Conservation (phyloP, 345 rosid species). For the Conringia planisiliqua region DNA sequence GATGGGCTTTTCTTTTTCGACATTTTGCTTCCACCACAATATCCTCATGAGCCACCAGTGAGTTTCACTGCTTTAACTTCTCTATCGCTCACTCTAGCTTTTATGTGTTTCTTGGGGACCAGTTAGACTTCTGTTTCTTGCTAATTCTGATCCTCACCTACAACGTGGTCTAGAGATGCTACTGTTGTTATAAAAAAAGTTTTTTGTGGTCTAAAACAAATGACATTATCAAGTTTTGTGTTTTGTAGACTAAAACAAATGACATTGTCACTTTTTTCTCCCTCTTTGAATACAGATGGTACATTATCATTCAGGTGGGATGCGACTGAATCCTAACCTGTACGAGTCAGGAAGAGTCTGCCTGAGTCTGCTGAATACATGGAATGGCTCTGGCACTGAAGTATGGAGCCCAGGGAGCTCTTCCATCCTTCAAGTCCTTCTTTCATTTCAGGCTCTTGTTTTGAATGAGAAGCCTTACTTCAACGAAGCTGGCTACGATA, state of each 20-base stretch:
- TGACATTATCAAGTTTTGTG: background rate
- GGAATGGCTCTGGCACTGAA: conserved; percentile 87
- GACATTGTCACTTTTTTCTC: background rate
- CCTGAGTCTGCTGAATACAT: conserved; percentile 86
- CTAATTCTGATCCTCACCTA: background rate
- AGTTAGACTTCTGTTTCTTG: background rate
- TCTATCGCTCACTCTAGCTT: background rate
- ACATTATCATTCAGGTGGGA: conserved; percentile 83
- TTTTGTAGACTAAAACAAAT: background rate
- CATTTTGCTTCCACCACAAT: conserved; percentile 74
- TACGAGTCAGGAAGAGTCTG: conserved; percentile 92
- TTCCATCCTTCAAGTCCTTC: conserved; percentile 83
- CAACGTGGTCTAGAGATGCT: background rate
- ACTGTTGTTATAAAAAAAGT: background rate
- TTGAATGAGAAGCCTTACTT: conserved; percentile 96
- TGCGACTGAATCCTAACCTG: conserved; percentile 86
- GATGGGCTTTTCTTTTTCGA: conserved; percentile 95
- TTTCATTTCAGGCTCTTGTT: conserved; percentile 95
- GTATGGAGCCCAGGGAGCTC: conserved; percentile 84
- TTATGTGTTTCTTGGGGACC: conserved; percentile 7
- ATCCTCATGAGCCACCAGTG: conserved; percentile 91
- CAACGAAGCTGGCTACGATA: conserved; percentile 93
- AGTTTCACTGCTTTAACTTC: conserved; percentile 31
- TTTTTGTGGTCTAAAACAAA: background rate
- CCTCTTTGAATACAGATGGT: conserved; percentile 52